Evolutionary conservation across 1,139 yeast species (phyloP).

Genomic region (Arxiozyma telluris): DNA sequence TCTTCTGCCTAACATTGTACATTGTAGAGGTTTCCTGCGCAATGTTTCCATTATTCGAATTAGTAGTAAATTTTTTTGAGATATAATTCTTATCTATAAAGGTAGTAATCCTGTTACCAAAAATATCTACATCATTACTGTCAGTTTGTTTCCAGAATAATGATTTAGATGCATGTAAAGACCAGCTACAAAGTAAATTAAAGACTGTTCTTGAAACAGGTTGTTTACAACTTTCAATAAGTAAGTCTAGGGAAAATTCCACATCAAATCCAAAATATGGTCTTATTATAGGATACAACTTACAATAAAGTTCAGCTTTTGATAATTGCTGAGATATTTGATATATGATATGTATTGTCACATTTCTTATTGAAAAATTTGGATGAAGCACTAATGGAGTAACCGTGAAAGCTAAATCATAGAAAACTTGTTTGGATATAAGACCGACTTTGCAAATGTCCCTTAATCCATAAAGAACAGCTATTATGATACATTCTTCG

Average conservation of each 20-base stretch:
- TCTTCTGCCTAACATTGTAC: not conserved
- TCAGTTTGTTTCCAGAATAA: constrained; percentile 65
- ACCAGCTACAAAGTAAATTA: constrained; percentile 66
- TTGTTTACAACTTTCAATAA: constrained; percentile 55
- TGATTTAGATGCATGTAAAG: constrained; percentile 53
- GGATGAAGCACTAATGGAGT: constrained; percentile 67
- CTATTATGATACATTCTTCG: constrained; percentile 75
- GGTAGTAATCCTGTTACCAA: constrained; percentile 36
- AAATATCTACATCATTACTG: constrained; percentile 33
- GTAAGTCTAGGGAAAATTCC: constrained; percentile 52
- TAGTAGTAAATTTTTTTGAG: constrained; percentile 3
- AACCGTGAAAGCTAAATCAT: constrained; percentile 43
- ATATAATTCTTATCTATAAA: constrained; percentile 33
- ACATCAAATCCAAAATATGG: constrained; percentile 73
- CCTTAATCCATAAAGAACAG: constrained; percentile 61
- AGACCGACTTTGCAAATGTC: constrained; percentile 48
- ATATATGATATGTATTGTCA: constrained; percentile 52
- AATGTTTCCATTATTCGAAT: constrained; percentile 4
- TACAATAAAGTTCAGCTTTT: constrained; percentile 74
- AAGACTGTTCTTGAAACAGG: constrained; percentile 63
- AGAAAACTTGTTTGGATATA: constrained; percentile 38
- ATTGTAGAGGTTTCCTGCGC: no score
- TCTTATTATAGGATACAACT: constrained; percentile 72
- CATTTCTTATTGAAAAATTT: constrained; percentile 74
- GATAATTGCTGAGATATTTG: constrained; percentile 55